Percentiles rank a stretch among this genome's conserved stretches.
These are phyloP conservation scores for Daedaleopsis nitida DNA, from an alignment of 768 basidiomycete genomes.

Conservation along the genomic window DNA sequence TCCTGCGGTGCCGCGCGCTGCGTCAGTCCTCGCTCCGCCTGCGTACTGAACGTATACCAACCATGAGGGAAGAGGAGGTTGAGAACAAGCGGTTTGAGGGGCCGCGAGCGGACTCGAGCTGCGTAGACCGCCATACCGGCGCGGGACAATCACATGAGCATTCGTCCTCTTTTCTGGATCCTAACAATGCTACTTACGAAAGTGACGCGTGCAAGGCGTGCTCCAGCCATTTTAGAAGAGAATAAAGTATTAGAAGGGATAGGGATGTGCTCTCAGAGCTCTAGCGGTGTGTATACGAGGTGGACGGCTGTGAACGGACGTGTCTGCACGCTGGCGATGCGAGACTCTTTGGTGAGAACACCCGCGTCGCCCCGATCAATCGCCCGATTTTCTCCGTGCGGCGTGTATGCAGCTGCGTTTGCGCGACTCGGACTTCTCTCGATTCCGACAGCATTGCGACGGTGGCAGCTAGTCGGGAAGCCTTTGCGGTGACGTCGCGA, in stretches of 20 bases:
- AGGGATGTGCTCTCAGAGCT: conserved; percentile 18
- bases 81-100: conserved; percentile 31
- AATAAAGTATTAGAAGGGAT: conserved; percentile 1
- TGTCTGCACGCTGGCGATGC: background rate
- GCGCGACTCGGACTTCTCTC: background rate
- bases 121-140: conserved; percentile 1
- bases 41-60: conserved; percentile 14
- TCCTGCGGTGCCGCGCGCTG: conserved; percentile 33
- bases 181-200: conserved; percentile 20
- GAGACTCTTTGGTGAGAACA: background rate
- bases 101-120: conserved; percentile 16
- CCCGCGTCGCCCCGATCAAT: conserved; percentile 16
- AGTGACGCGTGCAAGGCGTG: conserved; percentile 29
- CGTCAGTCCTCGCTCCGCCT: background rate
- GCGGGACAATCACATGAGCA: conserved; percentile 35
- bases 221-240: conserved; percentile 28
- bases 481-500: background rate
- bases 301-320: background rate
- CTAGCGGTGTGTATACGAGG: conserved; percentile 10
- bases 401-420: too few relatives aligned
- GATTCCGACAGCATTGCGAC: background rate
- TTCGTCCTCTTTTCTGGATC: background rate
- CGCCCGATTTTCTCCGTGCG: conserved; percentile 16
- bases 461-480: background rate
- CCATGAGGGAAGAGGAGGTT: conserved; percentile 39